Evolutionary conservation across 192 early-diverging fungal species (phyloP).

Genomic region (Backusella tarrabulga): DNA sequence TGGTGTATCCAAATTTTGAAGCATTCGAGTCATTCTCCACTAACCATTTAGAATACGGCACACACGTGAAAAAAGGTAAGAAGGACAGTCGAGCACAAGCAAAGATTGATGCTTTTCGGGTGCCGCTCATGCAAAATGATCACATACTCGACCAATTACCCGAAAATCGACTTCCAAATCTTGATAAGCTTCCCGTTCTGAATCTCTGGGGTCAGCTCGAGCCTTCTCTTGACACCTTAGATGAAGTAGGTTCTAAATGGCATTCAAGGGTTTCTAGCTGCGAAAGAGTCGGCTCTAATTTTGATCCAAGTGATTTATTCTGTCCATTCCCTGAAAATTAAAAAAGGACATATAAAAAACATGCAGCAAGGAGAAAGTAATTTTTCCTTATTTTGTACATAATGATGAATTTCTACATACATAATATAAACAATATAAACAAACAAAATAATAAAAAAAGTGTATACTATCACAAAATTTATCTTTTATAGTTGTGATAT

Average conservation of each 20-base stretch:
- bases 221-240: slow-evolving; percentile 13
- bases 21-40: slow-evolving; percentile 58
- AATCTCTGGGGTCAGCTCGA: slow-evolving; percentile 43
- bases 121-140: slow-evolving; percentile 52
- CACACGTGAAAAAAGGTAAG: slow-evolving; percentile 40
- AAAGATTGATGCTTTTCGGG: slow-evolving; percentile 40
- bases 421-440: not conserved
- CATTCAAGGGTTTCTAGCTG: slow-evolving; percentile 40
- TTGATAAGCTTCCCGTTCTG: slow-evolving; percentile 44
- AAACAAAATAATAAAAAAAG: not conserved
- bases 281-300: not conserved
- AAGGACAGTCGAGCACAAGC: slow-evolving; percentile 15
- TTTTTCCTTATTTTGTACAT: not conserved
- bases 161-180: slow-evolving; percentile 40
- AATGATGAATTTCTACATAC: not conserved
- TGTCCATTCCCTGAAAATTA: slow-evolving; percentile 25
- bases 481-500: too few species aligned
- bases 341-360: not conserved
- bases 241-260: slow-evolving; percentile 33
- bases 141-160: slow-evolving; percentile 48
- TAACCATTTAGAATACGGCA: slow-evolving; percentile 54
- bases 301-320: slow-evolving; percentile 35
- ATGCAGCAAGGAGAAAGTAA: not conserved
- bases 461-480: too few species aligned
- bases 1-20: slow-evolving; percentile 63